Conservation (phyloP, 106 monocot species). For the Amphibolis antarctica region DNA sequence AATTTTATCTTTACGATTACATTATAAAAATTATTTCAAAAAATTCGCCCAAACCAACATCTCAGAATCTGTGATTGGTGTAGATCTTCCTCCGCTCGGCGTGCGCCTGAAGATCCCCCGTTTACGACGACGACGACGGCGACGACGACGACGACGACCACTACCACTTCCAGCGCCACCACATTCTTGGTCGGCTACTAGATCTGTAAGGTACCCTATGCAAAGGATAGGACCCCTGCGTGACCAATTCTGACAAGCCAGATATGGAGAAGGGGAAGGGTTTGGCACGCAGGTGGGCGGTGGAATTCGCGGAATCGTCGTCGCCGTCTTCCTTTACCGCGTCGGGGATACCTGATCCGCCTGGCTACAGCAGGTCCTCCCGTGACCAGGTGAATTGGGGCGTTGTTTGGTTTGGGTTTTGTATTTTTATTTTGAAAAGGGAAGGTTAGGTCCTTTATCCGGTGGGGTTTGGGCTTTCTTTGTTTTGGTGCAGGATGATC, state of each 20-base stretch:
- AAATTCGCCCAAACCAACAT: no score
- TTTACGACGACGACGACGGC: no score
- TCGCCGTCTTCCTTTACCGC: slow-evolving; percentile 28
- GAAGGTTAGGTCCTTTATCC: not conserved
- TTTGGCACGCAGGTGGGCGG: slow-evolving; percentile 78
- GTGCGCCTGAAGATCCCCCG: no score
- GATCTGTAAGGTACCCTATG: not conserved
- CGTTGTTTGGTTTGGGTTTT: not conserved
- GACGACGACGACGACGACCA: no score
- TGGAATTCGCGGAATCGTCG: slow-evolving; percentile 47
- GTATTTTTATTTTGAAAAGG: not conserved
- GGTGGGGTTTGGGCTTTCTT: not conserved
- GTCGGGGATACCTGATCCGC: slow-evolving; percentile 55
- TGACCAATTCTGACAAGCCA: not conserved
- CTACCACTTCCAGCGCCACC: no score
- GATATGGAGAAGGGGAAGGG: slow-evolving; percentile 85
- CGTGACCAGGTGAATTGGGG: slow-evolving; percentile 38
- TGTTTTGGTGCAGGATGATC: slow-evolving; percentile 42
- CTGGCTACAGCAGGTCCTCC: slow-evolving; percentile 58
- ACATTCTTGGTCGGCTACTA: no score
- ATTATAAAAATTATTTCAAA: no score
- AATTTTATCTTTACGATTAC: no score
- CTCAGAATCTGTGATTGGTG: no score
- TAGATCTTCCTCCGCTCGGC: no score
- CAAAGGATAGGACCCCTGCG: not conserved